A percentile compares a stretch with the other conserved stretches of the same genome.
These are phyloP conservation scores for Hypocreales sp. DNA, from an alignment of 2,329 filamentous ascomycete genomes.

Conservation along the genomic window DNA sequence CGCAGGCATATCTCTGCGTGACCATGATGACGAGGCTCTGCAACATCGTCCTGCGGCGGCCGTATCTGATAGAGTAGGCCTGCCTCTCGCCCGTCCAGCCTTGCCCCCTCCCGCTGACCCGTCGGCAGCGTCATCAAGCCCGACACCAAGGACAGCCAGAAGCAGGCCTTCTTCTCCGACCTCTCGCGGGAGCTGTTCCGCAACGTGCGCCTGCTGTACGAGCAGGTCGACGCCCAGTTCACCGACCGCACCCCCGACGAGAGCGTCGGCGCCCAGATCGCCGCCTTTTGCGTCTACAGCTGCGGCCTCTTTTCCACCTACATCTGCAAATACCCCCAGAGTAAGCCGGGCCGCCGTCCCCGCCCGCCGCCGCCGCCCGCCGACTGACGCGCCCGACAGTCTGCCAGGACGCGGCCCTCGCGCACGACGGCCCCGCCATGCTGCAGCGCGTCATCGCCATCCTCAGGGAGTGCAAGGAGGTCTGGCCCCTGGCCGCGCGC, in stretches of 20 bases:
- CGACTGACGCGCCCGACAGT: conserved; percentile 13
- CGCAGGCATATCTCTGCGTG: conserved; percentile 35
- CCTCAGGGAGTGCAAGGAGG: conserved; percentile 29
- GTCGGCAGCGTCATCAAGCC: conserved; percentile 25
- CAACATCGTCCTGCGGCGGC: conserved; percentile 38
- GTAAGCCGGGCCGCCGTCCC: conserved; percentile 16
- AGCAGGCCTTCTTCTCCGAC: conserved; percentile 23
- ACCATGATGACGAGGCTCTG: conserved; percentile 40
- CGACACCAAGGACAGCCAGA: conserved; percentile 19
- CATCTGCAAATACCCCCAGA: conserved; percentile 31
- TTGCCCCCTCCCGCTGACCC: too few species aligned
- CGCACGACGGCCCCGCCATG: conserved; percentile 26
- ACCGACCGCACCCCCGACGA: conserved; percentile 27
- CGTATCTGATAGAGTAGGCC: conserved; percentile 34
- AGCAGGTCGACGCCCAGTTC: conserved; percentile 36
- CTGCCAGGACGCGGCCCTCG: conserved; percentile 23
- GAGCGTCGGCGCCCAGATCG: conserved; percentile 36
- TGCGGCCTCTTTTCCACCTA: conserved; percentile 37
- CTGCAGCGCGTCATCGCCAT: conserved; percentile 28
- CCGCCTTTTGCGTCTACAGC: conserved; percentile 38
- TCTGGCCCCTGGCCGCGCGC: conserved; percentile 36
- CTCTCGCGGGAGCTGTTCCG: conserved; percentile 31
- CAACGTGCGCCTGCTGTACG: conserved; percentile 30
- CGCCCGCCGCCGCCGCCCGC: too few species aligned
- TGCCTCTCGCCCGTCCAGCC: too few species aligned